Base-by-base conservation (phyloP, 495 filamentous ascomycete genomes). In the Aspergillus panamensis region DNA sequence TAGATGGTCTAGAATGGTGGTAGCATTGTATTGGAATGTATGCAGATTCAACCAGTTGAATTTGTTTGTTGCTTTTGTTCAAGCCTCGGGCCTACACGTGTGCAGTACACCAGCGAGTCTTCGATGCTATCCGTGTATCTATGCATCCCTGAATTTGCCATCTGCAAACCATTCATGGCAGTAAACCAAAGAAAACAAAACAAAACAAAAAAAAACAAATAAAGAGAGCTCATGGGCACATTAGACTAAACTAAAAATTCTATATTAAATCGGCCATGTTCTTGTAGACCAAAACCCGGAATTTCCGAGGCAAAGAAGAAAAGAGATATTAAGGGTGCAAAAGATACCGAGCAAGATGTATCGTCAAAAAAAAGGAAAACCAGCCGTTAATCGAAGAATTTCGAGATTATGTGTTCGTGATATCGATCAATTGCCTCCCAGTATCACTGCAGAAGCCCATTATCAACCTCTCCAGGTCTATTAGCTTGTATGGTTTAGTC, bases 401-500 rank as follows among this genome's bases (percentile, higher is more conserved):
- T 33, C 47, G 37, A 55, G 54, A 20, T 62, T 61, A 67, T 67
- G 60, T 35, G 51, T 61, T 64, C 64, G 44, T 63, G 32, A 43
- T 62, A 42, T 58, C 57, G 50, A 62, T 51, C 55, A 16, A 40
- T 45, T 35, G 54, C 47, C 51, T 39, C 8, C 56, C 50, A 17
- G 55, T 42, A 45, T 63, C 59, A 48, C 70, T 70, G 59, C 78
- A 90, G 63, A 87, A 85, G 55, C 87, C 81, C 25, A 80, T 62
- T 50, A 91, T 87, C 64, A 90, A 68, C 21, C 80, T 73, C 71
- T 90, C 84, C 51, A 91, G 73, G 73, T 91, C 87, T 16, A 80
- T 67, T 25, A 91, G 72, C 72, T 87, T 88, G 66, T 89, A 91
- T 6, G 88, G 89, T 66, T 92, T 92, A 13, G 85, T 86, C 78